These are phyloP conservation scores for Candida hispaniensis DNA, from an alignment of 805 yeast species.

Conservation along the genomic window DNA sequence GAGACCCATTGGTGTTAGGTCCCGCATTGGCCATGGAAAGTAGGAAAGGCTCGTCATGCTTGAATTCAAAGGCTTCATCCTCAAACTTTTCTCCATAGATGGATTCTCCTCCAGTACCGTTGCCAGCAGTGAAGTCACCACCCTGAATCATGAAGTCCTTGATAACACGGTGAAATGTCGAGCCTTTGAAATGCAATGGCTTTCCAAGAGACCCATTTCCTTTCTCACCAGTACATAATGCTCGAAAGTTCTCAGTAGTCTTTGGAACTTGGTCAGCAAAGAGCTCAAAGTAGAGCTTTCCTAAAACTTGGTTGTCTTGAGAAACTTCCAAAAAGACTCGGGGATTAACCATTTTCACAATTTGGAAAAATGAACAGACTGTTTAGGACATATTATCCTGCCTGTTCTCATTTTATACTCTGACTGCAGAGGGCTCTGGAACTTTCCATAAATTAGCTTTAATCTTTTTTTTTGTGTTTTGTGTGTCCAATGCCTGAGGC, in stretches of 20 bases:
- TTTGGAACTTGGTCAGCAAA: slow-evolving; percentile 56
- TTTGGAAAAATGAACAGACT: too few species aligned
- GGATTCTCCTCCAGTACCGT: slow-evolving; percentile 75
- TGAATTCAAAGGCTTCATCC: slow-evolving; percentile 72
- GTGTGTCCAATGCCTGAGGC: too few species aligned
- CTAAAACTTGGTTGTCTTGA: slow-evolving; percentile 56
- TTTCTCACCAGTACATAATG: slow-evolving; percentile 80
- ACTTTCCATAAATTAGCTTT: too few species aligned
- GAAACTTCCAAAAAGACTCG: slow-evolving; percentile 72
- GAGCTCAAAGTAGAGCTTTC: slow-evolving; percentile 71
- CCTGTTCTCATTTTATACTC: too few species aligned
- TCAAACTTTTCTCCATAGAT: slow-evolving; percentile 79
- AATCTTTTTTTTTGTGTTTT: too few species aligned
- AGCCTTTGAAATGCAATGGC: slow-evolving; percentile 66
- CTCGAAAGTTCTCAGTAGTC: slow-evolving; percentile 83
- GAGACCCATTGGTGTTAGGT: slow-evolving; percentile 91
- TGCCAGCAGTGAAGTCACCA: slow-evolving; percentile 72
- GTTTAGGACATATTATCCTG: too few species aligned
- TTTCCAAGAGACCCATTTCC: slow-evolving; percentile 53
- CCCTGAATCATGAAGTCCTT: slow-evolving; percentile 88
- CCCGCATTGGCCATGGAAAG: slow-evolving; percentile 97
- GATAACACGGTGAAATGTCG: slow-evolving; percentile 86
- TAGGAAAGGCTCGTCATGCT: slow-evolving; percentile 76
- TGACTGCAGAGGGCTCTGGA: too few species aligned
- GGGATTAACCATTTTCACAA: slow-evolving; percentile 26